Evolutionary conservation across 2,329 filamentous ascomycete genomes (phyloP).

Genomic region (Ophiosphaerella herpotricha): DNA sequence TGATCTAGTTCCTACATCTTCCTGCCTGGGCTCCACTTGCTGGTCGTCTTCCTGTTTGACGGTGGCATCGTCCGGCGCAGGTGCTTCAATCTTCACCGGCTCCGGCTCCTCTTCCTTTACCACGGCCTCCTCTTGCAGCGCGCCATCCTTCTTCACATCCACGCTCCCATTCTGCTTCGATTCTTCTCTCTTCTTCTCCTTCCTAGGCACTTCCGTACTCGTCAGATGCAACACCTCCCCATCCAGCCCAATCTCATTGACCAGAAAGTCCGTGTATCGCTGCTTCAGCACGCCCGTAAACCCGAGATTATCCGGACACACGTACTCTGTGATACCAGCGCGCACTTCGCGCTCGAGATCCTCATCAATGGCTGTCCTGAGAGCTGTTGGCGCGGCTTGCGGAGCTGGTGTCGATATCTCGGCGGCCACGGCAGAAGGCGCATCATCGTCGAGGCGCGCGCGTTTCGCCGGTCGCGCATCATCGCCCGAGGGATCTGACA

Average conservation of each 20-base stretch:
- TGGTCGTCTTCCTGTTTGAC: slow-evolving; percentile 20
- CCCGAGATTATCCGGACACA: slow-evolving; percentile 60
- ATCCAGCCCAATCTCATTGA: slow-evolving; percentile 81
- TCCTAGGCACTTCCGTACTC: slow-evolving; percentile 45
- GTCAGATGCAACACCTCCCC: slow-evolving; percentile 76
- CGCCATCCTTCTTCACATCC: slow-evolving; percentile 17
- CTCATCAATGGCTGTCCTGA: slow-evolving; percentile 21
- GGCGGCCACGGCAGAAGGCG: slow-evolving; percentile 11
- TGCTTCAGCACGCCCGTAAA: slow-evolving; percentile 71
- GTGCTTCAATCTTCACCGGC: slow-evolving; percentile 8
- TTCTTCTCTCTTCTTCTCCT: slow-evolving; percentile 20
- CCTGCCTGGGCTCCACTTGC: slow-evolving; percentile 12
- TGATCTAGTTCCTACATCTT: background rate
- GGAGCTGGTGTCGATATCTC: slow-evolving; percentile 3
- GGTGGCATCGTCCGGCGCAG: slow-evolving; percentile 27
- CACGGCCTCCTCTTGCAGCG: slow-evolving; percentile 15
- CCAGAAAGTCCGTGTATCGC: slow-evolving; percentile 86
- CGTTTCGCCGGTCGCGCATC: slow-evolving; percentile 37
- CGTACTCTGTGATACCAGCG: slow-evolving; percentile 67
- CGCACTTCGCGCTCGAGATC: slow-evolving; percentile 49
- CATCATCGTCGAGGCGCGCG: slow-evolving; percentile 35
- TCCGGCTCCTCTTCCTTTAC: slow-evolving; percentile 28
- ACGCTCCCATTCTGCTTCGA: slow-evolving; percentile 23
- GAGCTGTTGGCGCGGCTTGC: slow-evolving; percentile 6
- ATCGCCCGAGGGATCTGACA: slow-evolving; percentile 21